Base-by-base conservation (phyloP, 331 rosid species). In the Quercus tomentella region DNA sequence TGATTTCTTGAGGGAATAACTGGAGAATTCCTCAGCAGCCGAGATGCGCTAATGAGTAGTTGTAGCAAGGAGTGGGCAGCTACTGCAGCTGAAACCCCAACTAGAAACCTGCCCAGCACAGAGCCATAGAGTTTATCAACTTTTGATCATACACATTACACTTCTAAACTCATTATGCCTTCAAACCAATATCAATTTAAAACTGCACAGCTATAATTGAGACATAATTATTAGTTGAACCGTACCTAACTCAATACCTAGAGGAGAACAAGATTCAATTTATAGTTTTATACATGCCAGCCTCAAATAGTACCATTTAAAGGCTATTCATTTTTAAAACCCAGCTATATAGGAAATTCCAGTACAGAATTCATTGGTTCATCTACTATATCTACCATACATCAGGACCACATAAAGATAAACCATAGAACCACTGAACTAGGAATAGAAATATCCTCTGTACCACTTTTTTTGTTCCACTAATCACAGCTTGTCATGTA, bases 11-110 rank as follows among this genome's bases (percentile, higher is more conserved):
- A 90, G 85, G 89, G 90, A 76, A 89, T 86, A 74, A 89, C 72
- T 45, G 94, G 89, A 63, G 89, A 85, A 33, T 81, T 87, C 60
- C 82, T 92, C 57, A 87, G 81, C 76, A 95, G 87, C 80, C 92
- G 86, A 7, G 88, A 86, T 4, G 82, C 61, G 71, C 88, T 92
- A 68, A 92, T 72, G 68, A 95, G 86, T 35, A 95, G 87, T 73
- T 92, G 97, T 60, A 95, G 61, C 80, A 92, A 81, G 49, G 96
- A 92, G 86, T 95, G 92, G 74, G 91, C 91, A 1, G 84, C 88
- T 43, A 88, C 98, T 5, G 96, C 93, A 35, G 87, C 94, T 26
- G 88, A 81, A 35, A 91, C 92, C 72, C 96, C 98, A 73, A 88
- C 94, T 31, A 95, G 89, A 79, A 80, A 92, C 87, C 97, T 95